Conservation (phyloP, 2,329 filamentous ascomycete species). For the Raffaelea albimanens region DNA sequence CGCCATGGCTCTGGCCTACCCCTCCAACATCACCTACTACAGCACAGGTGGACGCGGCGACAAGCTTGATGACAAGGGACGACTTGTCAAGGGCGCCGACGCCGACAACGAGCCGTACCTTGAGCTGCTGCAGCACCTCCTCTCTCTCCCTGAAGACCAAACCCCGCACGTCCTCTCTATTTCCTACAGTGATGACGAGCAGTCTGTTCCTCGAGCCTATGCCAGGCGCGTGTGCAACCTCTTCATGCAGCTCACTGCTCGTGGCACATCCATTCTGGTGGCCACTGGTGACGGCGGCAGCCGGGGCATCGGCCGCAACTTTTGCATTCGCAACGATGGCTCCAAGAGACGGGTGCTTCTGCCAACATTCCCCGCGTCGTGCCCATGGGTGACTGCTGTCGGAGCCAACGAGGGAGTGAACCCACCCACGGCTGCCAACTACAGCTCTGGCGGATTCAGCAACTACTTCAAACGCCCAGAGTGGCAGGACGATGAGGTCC, state of each 20-base stretch:
- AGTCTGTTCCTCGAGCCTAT: conserved; percentile 41
- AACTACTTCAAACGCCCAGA: conserved; percentile 34
- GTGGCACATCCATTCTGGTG: conserved; percentile 41
- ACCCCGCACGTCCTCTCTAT: conserved; percentile 48
- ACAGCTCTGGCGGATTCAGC: conserved; percentile 43
- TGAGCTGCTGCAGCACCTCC: conserved; percentile 40
- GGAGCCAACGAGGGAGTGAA: conserved; percentile 38
- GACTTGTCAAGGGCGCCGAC: conserved; percentile 11
- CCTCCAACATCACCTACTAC: conserved; percentile 34
- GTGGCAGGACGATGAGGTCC: conserved; percentile 35
- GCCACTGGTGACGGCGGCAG: conserved; percentile 43
- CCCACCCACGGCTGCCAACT: conserved; percentile 25
- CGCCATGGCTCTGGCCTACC: conserved; percentile 33
- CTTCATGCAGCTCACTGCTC: conserved; percentile 42
- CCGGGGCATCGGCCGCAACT: conserved; percentile 33
- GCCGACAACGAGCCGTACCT: conserved; percentile 48
- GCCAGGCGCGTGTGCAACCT: conserved; percentile 42
- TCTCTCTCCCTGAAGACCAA: conserved; percentile 30
- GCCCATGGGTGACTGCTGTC: conserved; percentile 59
- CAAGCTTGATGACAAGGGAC: conserved; percentile 29
- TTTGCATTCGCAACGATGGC: conserved; percentile 51
- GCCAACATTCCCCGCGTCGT: conserved; percentile 55
- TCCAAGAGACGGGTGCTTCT: conserved; percentile 44
- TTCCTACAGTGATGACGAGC: conserved; percentile 50
- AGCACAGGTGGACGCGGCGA: conserved; percentile 33